Evolutionary conservation across 2,329 filamentous ascomycete genomes (phyloP).

Genomic region (Daldinia sp.): DNA sequence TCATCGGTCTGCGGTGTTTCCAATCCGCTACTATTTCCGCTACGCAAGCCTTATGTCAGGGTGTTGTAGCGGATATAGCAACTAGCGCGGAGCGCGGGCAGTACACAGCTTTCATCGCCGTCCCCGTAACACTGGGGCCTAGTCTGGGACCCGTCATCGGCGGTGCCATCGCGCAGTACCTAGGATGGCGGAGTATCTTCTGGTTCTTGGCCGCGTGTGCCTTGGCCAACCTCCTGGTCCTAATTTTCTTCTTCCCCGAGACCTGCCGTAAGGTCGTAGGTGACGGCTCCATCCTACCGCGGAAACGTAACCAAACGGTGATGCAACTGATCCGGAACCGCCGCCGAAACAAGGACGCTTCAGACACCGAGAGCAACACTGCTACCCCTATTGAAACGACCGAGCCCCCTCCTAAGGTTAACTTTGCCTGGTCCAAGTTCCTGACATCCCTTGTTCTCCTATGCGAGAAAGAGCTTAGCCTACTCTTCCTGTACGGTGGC

Average conservation of each 20-base stretch:
- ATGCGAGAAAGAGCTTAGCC: conserved; percentile 67
- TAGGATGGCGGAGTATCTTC: conserved; percentile 73
- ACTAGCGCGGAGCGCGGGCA: conserved; percentile 66
- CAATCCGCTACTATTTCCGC: conserved; percentile 64
- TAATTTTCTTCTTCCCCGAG: conserved; percentile 66
- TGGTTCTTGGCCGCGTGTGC: conserved; percentile 72
- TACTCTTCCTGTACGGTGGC: conserved; percentile 64
- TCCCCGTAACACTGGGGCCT: conserved; percentile 56
- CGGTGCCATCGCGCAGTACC: conserved; percentile 65
- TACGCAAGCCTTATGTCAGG: conserved; percentile 63
- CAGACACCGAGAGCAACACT: conserved; percentile 49
- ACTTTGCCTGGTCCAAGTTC: conserved; percentile 51
- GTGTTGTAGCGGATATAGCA: conserved; percentile 67
- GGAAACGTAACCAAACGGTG: conserved; percentile 60
- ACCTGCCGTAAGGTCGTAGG: conserved; percentile 69
- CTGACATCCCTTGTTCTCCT: conserved; percentile 65
- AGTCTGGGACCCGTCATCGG: conserved; percentile 57
- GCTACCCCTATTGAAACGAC: conserved; percentile 57
- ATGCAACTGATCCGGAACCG: conserved; percentile 42
- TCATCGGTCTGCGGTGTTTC: conserved; percentile 61
- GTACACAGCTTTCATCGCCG: conserved; percentile 62
- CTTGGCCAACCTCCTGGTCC: conserved; percentile 61
- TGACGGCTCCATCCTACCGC: conserved; percentile 68
- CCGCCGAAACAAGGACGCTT: conserved; percentile 39
- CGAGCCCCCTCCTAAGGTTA: conserved; percentile 25